Evolutionary conservation across 768 basidiomycete genomes (phyloP).

Genomic region (Collybia sp.): DNA sequence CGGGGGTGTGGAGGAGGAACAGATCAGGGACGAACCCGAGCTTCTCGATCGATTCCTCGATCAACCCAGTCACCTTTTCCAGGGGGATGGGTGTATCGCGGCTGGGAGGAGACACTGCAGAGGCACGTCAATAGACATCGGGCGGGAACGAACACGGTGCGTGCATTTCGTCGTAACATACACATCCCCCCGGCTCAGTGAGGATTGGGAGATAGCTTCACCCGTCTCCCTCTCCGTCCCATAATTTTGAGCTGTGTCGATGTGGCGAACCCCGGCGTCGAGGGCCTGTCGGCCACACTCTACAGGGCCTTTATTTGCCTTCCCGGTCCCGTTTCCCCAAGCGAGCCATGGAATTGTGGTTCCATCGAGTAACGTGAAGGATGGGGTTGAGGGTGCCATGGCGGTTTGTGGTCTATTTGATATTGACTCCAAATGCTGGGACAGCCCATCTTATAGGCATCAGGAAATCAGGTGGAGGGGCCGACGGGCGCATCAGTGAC

Average conservation of each 20-base stretch:
- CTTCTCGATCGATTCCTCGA: slow-evolving; percentile 42
- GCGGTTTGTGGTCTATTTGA: too few species aligned
- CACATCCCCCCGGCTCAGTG: slow-evolving; percentile 30
- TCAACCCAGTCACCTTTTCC: slow-evolving; percentile 29
- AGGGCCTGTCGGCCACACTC: slow-evolving; percentile 26
- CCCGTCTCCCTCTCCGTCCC: slow-evolving; percentile 39
- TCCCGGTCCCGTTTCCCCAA: slow-evolving; percentile 43
- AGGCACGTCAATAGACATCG: neutral
- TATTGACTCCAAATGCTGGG: too few species aligned
- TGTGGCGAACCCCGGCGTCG: slow-evolving; percentile 39
- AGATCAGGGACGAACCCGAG: slow-evolving; percentile 45
- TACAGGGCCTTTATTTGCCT: slow-evolving; percentile 23
- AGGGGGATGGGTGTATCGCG: slow-evolving; percentile 18
- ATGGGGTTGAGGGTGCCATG: neutral
- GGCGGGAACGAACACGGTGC: neutral
- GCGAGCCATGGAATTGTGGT: slow-evolving; percentile 42
- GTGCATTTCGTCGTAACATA: slow-evolving; percentile 45
- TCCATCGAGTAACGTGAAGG: slow-evolving; percentile 24
- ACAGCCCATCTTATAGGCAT: too few species aligned
- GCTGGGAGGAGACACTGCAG: slow-evolving; percentile 7
- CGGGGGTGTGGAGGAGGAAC: slow-evolving; percentile 47
- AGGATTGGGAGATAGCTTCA: slow-evolving; percentile 27
- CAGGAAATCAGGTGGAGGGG: too few species aligned
- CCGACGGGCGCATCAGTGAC: too few species aligned
- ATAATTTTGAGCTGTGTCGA: slow-evolving; percentile 51